phyloP scores from a whole-genome alignment of 75 land plant genomes.

The Pinus tabuliformis region DNA sequence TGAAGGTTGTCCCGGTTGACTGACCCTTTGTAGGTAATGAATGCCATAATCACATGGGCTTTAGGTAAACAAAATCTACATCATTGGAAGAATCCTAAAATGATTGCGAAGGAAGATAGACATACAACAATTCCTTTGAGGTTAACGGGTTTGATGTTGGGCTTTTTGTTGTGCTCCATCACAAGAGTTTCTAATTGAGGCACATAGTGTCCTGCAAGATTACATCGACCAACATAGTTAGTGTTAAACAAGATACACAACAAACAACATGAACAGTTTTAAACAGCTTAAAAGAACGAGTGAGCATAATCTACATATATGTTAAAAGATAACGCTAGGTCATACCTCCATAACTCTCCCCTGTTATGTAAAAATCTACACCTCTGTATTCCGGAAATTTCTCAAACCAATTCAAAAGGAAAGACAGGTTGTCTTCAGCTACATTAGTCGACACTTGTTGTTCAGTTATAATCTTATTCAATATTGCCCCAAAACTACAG shows the following conservation, averaged over 20 bases:
- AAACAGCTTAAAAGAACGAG: neutral
- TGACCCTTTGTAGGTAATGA: no score
- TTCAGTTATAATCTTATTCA: neutral
- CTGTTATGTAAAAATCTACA: constrained; percentile 37
- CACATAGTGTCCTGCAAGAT: constrained; percentile 50
- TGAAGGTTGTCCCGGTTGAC: neutral
- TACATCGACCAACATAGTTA: neutral
- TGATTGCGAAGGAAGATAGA: neutral
- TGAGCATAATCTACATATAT: neutral
- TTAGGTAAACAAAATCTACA: no score
- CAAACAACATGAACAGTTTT: neutral
- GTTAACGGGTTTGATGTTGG: constrained; percentile 21
- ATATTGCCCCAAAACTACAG: neutral
- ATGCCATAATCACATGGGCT: no score
- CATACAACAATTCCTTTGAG: constrained; percentile 51
- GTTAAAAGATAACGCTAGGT: neutral
- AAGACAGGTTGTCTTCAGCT: constrained; percentile 31
- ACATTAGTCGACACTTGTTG: constrained; percentile 1
- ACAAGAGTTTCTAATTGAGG: constrained; percentile 54
- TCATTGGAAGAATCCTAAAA: neutral
- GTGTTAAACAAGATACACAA: neutral
- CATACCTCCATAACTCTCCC: constrained; percentile 61
- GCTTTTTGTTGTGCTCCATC: constrained; percentile 28
- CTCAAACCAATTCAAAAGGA: constrained; percentile 38
- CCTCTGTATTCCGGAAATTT: constrained; percentile 47